These are phyloP conservation scores for Wickerhamomyces tratensis DNA, from an alignment of 805 yeast species.

Conservation along the genomic window DNA sequence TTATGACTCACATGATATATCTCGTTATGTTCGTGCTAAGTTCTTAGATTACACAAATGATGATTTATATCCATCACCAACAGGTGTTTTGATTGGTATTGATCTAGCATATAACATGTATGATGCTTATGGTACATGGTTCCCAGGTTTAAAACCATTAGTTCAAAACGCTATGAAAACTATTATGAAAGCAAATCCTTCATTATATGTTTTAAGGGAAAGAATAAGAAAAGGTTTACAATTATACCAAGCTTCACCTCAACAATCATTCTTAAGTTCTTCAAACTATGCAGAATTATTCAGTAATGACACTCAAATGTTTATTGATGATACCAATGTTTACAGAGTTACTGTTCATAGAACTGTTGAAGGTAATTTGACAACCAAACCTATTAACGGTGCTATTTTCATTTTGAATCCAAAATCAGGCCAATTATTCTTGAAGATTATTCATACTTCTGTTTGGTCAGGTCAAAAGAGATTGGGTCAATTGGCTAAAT, in stretches of 20 bases:
- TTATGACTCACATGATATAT: slow-evolving; percentile 93
- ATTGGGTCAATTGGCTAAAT: slow-evolving; percentile 84
- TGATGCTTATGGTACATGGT: slow-evolving; percentile 97
- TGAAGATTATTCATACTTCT: slow-evolving; percentile 85
- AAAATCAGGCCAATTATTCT: slow-evolving; percentile 77
- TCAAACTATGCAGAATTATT: slow-evolving; percentile 86
- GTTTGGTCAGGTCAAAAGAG: slow-evolving; percentile 98
- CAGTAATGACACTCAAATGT: slow-evolving; percentile 72
- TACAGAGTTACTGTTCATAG: slow-evolving; percentile 87
- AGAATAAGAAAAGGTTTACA: slow-evolving; percentile 91
- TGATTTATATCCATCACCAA: slow-evolving; percentile 82
- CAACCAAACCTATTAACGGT: slow-evolving; percentile 91
- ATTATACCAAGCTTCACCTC: slow-evolving; percentile 87
- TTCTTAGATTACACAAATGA: slow-evolving; percentile 90
- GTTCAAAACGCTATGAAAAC: slow-evolving; percentile 89
- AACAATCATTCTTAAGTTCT: slow-evolving; percentile 83
- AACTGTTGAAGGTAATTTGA: slow-evolving; percentile 86
- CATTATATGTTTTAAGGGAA: slow-evolving; percentile 83
- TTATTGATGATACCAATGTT: slow-evolving; percentile 90
- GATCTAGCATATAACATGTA: slow-evolving; percentile 94
- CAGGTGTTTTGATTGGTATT: slow-evolving; percentile 84
- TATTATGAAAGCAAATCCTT: slow-evolving; percentile 92
- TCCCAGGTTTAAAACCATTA: slow-evolving; percentile 85
- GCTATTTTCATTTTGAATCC: slow-evolving; percentile 87
- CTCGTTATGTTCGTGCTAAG: slow-evolving; percentile 88